phyloP scores from a whole-genome alignment of 2,329 filamentous ascomycete genomes.

The Penicillium sclerotiorum region DNA sequence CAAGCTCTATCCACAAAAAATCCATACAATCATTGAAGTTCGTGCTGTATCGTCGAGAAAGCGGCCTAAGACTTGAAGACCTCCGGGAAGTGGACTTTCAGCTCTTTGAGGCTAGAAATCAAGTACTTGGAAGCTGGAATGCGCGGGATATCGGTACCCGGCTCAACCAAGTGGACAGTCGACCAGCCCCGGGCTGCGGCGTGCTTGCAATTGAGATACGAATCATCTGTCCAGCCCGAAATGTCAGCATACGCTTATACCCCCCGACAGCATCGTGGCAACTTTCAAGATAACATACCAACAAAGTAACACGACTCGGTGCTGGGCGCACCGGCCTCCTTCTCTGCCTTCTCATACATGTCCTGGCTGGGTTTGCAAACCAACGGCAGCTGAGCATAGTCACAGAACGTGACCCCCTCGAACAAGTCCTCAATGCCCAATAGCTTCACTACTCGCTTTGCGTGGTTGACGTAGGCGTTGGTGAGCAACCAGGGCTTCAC shows the following conservation, averaged over 20 bases:
- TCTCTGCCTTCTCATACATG: conserved; percentile 90
- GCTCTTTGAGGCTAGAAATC: conserved; percentile 73
- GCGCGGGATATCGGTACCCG: conserved; percentile 64
- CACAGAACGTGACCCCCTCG: conserved; percentile 92
- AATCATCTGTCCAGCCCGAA: conserved; percentile 67
- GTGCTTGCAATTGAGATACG: conserved; percentile 75
- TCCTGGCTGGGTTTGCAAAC: conserved; percentile 82
- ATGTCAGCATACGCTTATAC: conserved; percentile 14
- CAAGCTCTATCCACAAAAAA: conserved; percentile 2
- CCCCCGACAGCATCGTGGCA: background rate
- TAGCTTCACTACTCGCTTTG: conserved; percentile 75
- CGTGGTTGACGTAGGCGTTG: conserved; percentile 92
- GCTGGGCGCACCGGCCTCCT: conserved; percentile 71
- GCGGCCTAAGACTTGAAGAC: conserved; percentile 66
- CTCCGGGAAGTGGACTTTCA: conserved; percentile 76
- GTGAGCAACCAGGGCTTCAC: conserved; percentile 93
- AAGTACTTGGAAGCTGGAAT: conserved; percentile 71
- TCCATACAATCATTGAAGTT: background rate
- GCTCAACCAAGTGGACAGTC: conserved; percentile 81
- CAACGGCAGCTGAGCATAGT: conserved; percentile 74
- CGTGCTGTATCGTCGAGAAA: background rate
- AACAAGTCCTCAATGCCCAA: conserved; percentile 85
- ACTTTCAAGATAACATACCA: conserved; percentile 59
- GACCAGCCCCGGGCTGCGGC: conserved; percentile 84
- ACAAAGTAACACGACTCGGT: conserved; percentile 85